phyloP scores from a whole-genome alignment of 768 basidiomycete genomes.

The Fomitopsis serialis region DNA sequence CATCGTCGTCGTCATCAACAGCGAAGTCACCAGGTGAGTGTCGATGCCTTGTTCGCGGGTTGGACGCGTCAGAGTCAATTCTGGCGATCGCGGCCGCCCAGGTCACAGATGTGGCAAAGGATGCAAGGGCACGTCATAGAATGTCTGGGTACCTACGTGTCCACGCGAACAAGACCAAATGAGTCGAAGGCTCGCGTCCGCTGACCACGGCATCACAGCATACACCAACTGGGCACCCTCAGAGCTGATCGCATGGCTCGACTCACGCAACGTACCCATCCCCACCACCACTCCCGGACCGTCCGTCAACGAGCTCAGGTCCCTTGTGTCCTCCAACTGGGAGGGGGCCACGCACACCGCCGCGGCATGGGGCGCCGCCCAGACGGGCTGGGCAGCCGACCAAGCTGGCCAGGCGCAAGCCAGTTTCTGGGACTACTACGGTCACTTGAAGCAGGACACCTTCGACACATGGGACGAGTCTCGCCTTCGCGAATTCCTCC shows the following conservation, averaged over 20 bases:
- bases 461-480: constrained; percentile 87
- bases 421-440: constrained; percentile 60
- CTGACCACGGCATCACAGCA: too few species aligned
- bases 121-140: too few species aligned
- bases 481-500: constrained; percentile 72
- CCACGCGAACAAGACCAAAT: too few species aligned
- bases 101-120: too few species aligned
- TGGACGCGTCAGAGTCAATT: too few species aligned
- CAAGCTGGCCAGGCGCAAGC: constrained; percentile 62
- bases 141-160: too few species aligned
- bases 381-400: constrained; percentile 53
- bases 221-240: constrained; percentile 54
- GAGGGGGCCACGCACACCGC: constrained; percentile 4
- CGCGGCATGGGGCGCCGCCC: constrained; percentile 41
- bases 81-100: too few species aligned
- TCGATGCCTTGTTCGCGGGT: not conserved
- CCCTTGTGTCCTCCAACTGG: constrained; percentile 14
- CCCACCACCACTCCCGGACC: constrained; percentile 29
- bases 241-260: constrained; percentile 66
- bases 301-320: constrained; percentile 20
- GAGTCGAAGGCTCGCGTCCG: too few species aligned
- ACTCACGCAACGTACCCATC: constrained; percentile 54
- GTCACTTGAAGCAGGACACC: constrained; percentile 44
- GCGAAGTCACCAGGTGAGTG: constrained; percentile 23
- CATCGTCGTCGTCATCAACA: constrained; percentile 17